A percentile compares a stretch with the other conserved stretches of the same genome.
Conservation (phyloP, 2,329 filamentous ascomycete species). For the Arthrocladium fulminans region DNA sequence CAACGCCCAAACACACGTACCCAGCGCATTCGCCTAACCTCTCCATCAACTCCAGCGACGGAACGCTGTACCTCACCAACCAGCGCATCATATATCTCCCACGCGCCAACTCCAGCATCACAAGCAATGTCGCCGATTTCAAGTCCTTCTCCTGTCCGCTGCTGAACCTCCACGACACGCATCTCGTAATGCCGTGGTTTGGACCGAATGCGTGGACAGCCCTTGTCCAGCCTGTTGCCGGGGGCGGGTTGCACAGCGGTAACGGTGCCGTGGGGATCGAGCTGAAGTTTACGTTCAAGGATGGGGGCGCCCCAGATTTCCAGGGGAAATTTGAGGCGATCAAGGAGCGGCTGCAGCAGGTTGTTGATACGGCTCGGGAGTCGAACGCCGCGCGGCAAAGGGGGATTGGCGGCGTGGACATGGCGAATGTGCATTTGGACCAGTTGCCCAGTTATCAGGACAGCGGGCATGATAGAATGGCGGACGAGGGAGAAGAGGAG, state of each 20-base stretch:
- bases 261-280: constrained; percentile 58
- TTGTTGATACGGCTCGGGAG: constrained; percentile 63
- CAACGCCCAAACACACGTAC: constrained; percentile 57
- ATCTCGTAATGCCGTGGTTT: constrained; percentile 81
- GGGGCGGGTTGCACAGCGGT: constrained; percentile 67
- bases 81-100: constrained; percentile 84
- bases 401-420: constrained; percentile 43
- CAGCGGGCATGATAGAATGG: constrained; percentile 33
- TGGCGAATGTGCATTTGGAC: constrained; percentile 65
- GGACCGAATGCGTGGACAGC: constrained; percentile 86
- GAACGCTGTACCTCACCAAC: constrained; percentile 73
- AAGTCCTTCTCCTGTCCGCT: constrained; percentile 86
- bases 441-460: constrained; percentile 82
- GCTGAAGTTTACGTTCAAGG: constrained; percentile 80
- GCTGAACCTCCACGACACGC: constrained; percentile 76
- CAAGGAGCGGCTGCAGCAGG: constrained; percentile 74
- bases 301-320: constrained; percentile 91
- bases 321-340: constrained; percentile 72
- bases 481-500: constrained; percentile 11
- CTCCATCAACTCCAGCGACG: constrained; percentile 63
- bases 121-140: constrained; percentile 41
- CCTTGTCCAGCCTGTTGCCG: constrained; percentile 67
- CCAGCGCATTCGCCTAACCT: constrained; percentile 52
- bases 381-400: constrained; percentile 35
- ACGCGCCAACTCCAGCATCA: constrained; percentile 65